Base-by-base conservation (phyloP, 2,329 filamentous ascomycete species). In the Colletotrichum lindemuthianum region DNA sequence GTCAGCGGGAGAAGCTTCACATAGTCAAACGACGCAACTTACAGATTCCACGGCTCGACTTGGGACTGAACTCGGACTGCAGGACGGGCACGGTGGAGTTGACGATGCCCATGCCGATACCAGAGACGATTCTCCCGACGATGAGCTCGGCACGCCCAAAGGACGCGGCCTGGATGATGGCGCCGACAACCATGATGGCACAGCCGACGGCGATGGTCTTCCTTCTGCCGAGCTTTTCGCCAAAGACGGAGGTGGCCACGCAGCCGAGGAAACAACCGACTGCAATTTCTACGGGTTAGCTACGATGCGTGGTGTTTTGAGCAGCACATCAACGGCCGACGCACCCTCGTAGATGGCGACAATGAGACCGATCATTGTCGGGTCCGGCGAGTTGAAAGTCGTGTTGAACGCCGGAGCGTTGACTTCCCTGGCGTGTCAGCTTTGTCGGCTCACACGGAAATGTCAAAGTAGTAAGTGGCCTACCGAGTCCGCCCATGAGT, bases 101-200 rank as follows among this genome's bases (percentile, higher is more conserved):
- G 69, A 80, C 76, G 41, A 81, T 77, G 9, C 81, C 82, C 45
- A 81, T 78, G 0, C 82, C 82, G 8, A 83, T 68, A 6, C 82
- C 82, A 0, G 82, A 79, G 9, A 85, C 74, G 34, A 83, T 76
- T 11, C 82, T 74, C 2, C 79, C 82, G 8, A 82, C 74, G 40
- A 82, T 77, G 61, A 83, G 75, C 58, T 82, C 80, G 1, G 79
- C 68, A 6, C 78, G 75, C n/a, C 72, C 74, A 63, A 75, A 82
- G 0, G 79, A 76, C 0, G 78, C 72, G 2, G 78, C 75, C 67
- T 84, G 81, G 3, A 84, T 68, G 6, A 79, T 65, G 1, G 81
- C 80, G 2, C 82, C 82, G 1, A 77, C 53, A 10, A 78, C 76
- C 76, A 84, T 80, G 63, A 83, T 73, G 0, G 73, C 39, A 0